These are phyloP conservation scores for Graphilbum ipis-grandicollis DNA, from an alignment of 2,329 filamentous ascomycete species.

Conservation along the genomic window DNA sequence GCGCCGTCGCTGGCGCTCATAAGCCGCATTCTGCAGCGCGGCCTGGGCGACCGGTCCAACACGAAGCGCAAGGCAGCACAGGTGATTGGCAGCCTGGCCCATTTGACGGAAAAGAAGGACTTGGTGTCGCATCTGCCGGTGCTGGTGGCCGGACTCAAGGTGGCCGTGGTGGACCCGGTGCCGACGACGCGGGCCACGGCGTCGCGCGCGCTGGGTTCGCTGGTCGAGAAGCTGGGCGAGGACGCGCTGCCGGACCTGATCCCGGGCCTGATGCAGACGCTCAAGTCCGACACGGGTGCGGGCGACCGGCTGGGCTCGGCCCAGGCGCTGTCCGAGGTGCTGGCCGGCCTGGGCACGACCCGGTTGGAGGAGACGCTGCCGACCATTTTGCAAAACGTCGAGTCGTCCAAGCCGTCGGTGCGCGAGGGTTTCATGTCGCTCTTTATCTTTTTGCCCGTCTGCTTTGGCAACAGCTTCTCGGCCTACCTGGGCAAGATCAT, in stretches of 20 bases:
- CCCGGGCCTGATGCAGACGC: slow-evolving; percentile 88
- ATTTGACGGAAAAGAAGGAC: slow-evolving; percentile 92
- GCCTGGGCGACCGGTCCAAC: slow-evolving; percentile 73
- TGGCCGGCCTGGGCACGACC: slow-evolving; percentile 82
- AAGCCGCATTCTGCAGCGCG: slow-evolving; percentile 86
- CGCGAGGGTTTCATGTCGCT: slow-evolving; percentile 98
- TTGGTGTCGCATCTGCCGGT: slow-evolving; percentile 81
- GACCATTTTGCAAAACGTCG: slow-evolving; percentile 89
- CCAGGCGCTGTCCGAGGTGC: slow-evolving; percentile 88
- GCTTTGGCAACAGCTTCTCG: slow-evolving; percentile 96
- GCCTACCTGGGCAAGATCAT: slow-evolving; percentile 93
- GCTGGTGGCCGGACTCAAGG: slow-evolving; percentile 73
- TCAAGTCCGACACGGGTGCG: slow-evolving; percentile 92
- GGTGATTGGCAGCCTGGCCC: slow-evolving; percentile 93
- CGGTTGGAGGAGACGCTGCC: slow-evolving; percentile 90
- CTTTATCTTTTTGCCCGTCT: slow-evolving; percentile 97
- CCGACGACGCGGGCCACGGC: slow-evolving; percentile 92
- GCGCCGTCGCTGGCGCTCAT: slow-evolving; percentile 88
- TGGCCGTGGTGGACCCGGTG: slow-evolving; percentile 86
- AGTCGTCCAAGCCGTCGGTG: slow-evolving; percentile 75
- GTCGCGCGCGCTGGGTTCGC: slow-evolving; percentile 83
- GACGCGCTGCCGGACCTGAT: slow-evolving; percentile 94
- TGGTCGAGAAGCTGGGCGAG: slow-evolving; percentile 97
- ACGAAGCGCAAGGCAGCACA: slow-evolving; percentile 95
- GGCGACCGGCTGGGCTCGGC: slow-evolving; percentile 92